Percentiles rank a stretch among this genome's conserved stretches.
Conservation (phyloP, 2,329 filamentous ascomycete genomes). For the Colletotrichum melonis region DNA sequence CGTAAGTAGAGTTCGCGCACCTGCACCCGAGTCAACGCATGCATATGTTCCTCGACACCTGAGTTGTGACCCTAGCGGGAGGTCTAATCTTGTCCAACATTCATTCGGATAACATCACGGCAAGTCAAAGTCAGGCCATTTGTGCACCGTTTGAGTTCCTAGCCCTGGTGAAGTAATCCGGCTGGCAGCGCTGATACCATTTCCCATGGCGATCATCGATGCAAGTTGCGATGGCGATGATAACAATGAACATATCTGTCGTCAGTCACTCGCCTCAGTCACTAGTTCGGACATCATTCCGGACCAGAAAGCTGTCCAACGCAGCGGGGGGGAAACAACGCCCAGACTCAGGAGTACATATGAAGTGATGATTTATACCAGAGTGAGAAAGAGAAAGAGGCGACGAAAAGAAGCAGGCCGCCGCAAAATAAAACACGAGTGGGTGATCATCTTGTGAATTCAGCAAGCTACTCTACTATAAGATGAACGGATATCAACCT, state of each 20-base stretch:
- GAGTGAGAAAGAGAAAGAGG: too few species aligned
- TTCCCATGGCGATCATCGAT: neutral
- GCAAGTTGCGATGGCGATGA: neutral
- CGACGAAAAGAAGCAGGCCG: too few species aligned
- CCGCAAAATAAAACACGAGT: too few species aligned
- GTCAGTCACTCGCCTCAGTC: too few species aligned
- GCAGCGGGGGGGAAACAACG: too few species aligned
- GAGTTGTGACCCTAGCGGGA: constrained; percentile 3
- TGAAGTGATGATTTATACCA: too few species aligned
- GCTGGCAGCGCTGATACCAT: neutral
- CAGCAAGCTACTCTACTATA: neutral
- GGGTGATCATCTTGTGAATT: too few species aligned
- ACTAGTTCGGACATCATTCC: too few species aligned
- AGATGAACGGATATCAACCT: neutral
- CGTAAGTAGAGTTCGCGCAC: neutral
- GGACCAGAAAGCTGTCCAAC: too few species aligned
- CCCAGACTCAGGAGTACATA: too few species aligned
- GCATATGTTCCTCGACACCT: neutral
- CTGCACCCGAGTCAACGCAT: neutral
- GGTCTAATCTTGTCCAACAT: constrained; percentile 3
- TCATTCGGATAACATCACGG: constrained; percentile 1
- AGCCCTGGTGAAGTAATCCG: neutral
- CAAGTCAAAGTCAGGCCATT: constrained; percentile 11
- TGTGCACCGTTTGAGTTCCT: too few species aligned
- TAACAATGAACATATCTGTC: neutral